phyloP scores from a whole-genome alignment of 495 filamentous ascomycete species.

The Xylaria telfairii region DNA sequence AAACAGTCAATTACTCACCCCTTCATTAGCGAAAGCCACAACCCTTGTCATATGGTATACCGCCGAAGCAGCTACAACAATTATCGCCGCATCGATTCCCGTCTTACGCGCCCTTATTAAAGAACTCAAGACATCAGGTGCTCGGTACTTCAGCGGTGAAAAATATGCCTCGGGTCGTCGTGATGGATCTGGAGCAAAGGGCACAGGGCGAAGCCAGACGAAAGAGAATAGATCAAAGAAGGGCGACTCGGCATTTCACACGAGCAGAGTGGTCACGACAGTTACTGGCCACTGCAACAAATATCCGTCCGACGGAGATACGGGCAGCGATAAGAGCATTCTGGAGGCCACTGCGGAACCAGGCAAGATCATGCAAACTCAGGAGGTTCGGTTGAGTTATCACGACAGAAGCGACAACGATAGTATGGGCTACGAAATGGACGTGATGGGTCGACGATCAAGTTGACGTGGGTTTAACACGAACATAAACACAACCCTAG shows the following conservation, averaged over 20 bases:
- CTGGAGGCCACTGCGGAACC: slow-evolving; percentile 29
- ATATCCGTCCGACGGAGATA: slow-evolving; percentile 30
- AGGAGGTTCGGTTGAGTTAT: slow-evolving; percentile 35
- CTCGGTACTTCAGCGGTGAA: slow-evolving; percentile 29
- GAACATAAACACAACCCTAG: neutral
- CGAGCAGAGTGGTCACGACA: slow-evolving; percentile 32
- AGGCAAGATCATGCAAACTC: slow-evolving; percentile 34
- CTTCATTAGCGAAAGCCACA: slow-evolving; percentile 9
- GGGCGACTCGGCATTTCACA: slow-evolving; percentile 24
- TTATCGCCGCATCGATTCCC: slow-evolving; percentile 47
- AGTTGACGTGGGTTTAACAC: slow-evolving; percentile 6
- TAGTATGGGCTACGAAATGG: slow-evolving; percentile 37
- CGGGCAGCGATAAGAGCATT: slow-evolving; percentile 36
- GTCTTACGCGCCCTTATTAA: slow-evolving; percentile 44
- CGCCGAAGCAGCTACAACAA: slow-evolving; percentile 44
- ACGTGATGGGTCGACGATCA: slow-evolving; percentile 28
- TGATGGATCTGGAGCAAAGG: neutral
- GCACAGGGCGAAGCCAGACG: slow-evolving; percentile 3
- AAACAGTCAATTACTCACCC: neutral
- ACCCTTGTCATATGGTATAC: slow-evolving; percentile 41
- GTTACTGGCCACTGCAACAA: slow-evolving; percentile 24
- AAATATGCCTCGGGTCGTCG: slow-evolving; percentile 30
- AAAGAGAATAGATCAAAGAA: slow-evolving; percentile 14
- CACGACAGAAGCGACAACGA: slow-evolving; percentile 37
- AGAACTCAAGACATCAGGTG: slow-evolving; percentile 32